Percentiles rank a stretch among this genome's conserved stretches.
phyloP scores from a whole-genome alignment of 441 rosid species.

The Rhodomyrtus psidioides region DNA sequence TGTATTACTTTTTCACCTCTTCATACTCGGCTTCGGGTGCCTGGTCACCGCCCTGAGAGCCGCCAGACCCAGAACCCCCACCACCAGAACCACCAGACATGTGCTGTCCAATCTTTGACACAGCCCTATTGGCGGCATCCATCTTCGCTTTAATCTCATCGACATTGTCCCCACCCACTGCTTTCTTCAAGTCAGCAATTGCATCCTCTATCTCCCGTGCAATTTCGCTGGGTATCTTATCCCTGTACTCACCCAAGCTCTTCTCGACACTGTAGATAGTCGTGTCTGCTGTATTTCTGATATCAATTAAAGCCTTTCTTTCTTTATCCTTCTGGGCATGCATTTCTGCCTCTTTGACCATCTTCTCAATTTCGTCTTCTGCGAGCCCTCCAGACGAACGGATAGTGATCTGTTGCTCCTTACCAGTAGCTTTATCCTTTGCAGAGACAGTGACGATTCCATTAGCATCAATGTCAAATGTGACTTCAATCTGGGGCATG shows the following conservation, averaged over 20 bases:
- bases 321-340: constrained; percentile 9
- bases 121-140: constrained; percentile 5
- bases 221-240: constrained; percentile 4
- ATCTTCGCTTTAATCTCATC: constrained; percentile 2
- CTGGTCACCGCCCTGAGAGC: not conserved
- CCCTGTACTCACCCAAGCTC: constrained; percentile 8
- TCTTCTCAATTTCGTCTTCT: constrained; percentile 7
- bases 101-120: constrained; percentile 11
- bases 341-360: constrained; percentile 10
- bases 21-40: constrained; percentile 8
- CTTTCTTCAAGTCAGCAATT: constrained; percentile 1
- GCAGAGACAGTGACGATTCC: constrained; percentile 10
- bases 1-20: constrained; percentile 3
- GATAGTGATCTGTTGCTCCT: constrained; percentile 14
- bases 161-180: constrained; percentile 1
- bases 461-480: constrained; percentile 11
- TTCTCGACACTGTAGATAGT: constrained; percentile 7
- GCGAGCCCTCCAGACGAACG: constrained; percentile 15
- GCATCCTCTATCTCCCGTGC: constrained; percentile 7
- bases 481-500: constrained; percentile 8
- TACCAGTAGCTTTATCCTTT: constrained; percentile 7
- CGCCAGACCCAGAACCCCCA: not conserved
- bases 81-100: not conserved
- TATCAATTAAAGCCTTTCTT: constrained; percentile 3
- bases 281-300: constrained; percentile 9